These are phyloP conservation scores for Fusarium duplospermum DNA, from an alignment of 2,329 filamentous ascomycete species.

Conservation along the genomic window DNA sequence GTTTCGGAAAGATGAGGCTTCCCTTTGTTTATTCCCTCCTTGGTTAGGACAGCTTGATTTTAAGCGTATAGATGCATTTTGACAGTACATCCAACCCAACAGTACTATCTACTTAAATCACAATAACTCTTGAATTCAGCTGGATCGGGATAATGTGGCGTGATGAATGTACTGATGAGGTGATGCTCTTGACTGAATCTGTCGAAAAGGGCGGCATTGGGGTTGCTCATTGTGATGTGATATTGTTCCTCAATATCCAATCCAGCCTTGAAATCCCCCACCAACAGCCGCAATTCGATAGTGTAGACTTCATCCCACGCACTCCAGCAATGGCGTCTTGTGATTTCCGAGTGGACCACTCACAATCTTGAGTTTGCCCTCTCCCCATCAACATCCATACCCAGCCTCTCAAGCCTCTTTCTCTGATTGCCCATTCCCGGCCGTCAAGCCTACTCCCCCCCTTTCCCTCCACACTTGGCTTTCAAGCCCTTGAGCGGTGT, in stretches of 20 bases:
- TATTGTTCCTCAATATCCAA: background rate
- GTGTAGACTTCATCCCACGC: background rate
- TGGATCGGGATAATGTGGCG: background rate
- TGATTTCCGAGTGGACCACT: background rate
- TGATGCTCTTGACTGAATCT: background rate
- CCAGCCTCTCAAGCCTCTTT: background rate
- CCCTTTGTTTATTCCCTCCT: background rate
- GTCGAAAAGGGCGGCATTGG: background rate
- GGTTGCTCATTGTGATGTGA: background rate
- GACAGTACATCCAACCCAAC: background rate
- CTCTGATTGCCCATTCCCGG: background rate
- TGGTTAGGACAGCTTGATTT: background rate
- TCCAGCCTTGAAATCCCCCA: background rate
- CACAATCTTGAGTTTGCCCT: background rate
- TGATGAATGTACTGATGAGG: background rate
- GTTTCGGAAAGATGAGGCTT: constrained; percentile 3
- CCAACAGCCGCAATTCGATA: background rate
- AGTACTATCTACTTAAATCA: background rate
- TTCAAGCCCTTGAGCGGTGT: background rate
- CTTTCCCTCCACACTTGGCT: background rate
- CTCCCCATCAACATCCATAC: background rate
- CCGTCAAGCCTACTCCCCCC: background rate
- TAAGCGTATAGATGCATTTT: background rate
- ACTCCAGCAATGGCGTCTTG: background rate
- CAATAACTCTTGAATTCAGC: background rate